Conservation (phyloP, 345 rosid genomes). For the Populus simonii region DNA sequence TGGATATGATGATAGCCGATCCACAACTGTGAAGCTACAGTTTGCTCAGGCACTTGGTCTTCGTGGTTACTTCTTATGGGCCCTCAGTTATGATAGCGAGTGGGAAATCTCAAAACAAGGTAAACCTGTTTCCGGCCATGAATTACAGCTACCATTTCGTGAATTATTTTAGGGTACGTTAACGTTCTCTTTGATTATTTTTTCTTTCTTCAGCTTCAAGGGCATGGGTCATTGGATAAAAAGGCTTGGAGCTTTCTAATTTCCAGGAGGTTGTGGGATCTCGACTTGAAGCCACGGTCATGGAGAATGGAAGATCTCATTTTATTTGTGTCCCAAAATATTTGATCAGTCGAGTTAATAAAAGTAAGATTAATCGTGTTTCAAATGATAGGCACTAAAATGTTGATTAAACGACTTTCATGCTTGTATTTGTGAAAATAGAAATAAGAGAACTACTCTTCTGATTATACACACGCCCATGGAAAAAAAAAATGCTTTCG, state of each 20-base stretch:
- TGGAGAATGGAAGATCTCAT: too few species aligned
- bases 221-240: background rate
- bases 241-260: background rate
- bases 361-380: too few species aligned
- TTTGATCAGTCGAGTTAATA: too few species aligned
- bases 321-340: too few species aligned
- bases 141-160: background rate
- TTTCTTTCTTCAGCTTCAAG: slow-evolving; percentile 9
- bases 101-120: slow-evolving; percentile 53
- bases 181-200: background rate
- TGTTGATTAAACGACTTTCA: too few species aligned
- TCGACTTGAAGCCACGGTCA: too few species aligned
- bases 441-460: too few species aligned
- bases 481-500: too few species aligned
- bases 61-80: slow-evolving; percentile 81
- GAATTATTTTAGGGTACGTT: background rate
- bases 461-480: too few species aligned
- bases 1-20: slow-evolving; percentile 47
- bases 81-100: slow-evolving; percentile 47
- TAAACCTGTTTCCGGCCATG: background rate
- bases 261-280: too few species aligned
- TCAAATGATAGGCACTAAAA: too few species aligned
- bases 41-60: slow-evolving; percentile 47
- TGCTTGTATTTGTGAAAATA: too few species aligned
- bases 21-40: slow-evolving; percentile 44